A percentile compares a stretch with the other conserved stretches of the same genome.
phyloP scores from a whole-genome alignment of 2,329 filamentous ascomycete species.

The Chrysosphaeria jannelii region DNA sequence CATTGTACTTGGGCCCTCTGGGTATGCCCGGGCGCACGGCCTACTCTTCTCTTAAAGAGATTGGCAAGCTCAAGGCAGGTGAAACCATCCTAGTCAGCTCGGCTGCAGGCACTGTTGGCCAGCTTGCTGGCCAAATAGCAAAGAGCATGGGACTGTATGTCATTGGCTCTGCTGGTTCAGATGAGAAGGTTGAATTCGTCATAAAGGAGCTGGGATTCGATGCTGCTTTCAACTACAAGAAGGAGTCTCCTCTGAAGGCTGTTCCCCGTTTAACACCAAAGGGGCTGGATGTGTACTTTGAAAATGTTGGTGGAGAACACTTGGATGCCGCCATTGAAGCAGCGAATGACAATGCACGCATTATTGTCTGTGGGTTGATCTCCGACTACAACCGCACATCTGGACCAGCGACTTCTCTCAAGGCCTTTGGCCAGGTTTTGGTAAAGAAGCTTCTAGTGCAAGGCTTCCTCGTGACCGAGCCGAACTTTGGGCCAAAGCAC shows the following conservation, averaged over 20 bases:
- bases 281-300: conserved; percentile 39
- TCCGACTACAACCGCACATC: conserved; percentile 36
- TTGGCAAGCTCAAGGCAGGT: conserved; percentile 40
- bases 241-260: conserved; percentile 36
- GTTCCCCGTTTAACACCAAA: conserved; percentile 40
- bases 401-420: conserved; percentile 30
- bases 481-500: conserved; percentile 35
- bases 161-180: conserved; percentile 50
- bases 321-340: conserved; percentile 14
- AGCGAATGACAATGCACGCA: conserved; percentile 31
- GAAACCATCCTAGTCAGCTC: conserved; percentile 62
- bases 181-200: conserved; percentile 54
- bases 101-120: conserved; percentile 54
- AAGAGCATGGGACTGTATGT: conserved; percentile 55
- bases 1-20: conserved; percentile 42
- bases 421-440: conserved; percentile 34
- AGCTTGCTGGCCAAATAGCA: conserved; percentile 56
- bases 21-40: conserved; percentile 17
- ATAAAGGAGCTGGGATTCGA: conserved; percentile 21
- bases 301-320: conserved; percentile 22
- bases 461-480: conserved; percentile 45
- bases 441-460: conserved; percentile 36
- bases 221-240: conserved; percentile 82
- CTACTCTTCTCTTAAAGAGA: conserved; percentile 30
- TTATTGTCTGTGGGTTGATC: conserved; percentile 38